These are phyloP conservation scores for Naegleria fowleri DNA, from an alignment of 208 protist species.

Conservation along the genomic window DNA sequence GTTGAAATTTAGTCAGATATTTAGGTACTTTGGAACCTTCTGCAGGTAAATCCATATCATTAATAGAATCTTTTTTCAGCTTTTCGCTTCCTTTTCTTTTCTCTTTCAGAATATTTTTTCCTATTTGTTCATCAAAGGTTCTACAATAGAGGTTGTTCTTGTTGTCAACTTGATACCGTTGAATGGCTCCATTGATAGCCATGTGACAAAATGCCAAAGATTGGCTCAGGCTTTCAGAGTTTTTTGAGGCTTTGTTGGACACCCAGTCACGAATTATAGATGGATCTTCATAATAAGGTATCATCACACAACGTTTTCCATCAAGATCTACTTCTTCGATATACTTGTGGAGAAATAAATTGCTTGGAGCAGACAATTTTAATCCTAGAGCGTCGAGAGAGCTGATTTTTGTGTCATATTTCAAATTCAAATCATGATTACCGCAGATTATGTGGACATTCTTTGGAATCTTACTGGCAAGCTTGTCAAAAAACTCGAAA, in stretches of 20 bases:
- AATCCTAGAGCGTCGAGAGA: constrained; percentile 5
- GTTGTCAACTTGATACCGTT: constrained; percentile 2
- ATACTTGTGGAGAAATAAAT: not conserved
- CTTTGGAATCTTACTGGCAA: not conserved
- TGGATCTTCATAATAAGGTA: constrained; percentile 1
- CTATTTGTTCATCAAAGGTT: not conserved
- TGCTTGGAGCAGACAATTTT: not conserved
- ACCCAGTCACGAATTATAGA: not conserved
- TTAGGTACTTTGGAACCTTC: not conserved
- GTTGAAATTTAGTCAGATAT: not conserved
- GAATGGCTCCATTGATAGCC: not conserved
- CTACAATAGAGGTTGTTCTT: not conserved
- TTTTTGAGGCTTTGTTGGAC: not conserved
- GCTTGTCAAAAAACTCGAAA: not conserved
- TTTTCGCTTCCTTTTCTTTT: not conserved
- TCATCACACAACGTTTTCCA: not conserved
- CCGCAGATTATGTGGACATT: not conserved
- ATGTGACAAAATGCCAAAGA: not conserved
- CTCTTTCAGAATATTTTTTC: not conserved
- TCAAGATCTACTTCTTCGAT: not conserved
- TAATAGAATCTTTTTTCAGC: not conserved
- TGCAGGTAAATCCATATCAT: not conserved
- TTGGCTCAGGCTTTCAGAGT: not conserved
- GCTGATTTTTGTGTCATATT: not conserved
- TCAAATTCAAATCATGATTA: constrained; percentile 30